phyloP scores from a whole-genome alignment of 352 stramenopile species.

The Pythium pectinolyticum region DNA sequence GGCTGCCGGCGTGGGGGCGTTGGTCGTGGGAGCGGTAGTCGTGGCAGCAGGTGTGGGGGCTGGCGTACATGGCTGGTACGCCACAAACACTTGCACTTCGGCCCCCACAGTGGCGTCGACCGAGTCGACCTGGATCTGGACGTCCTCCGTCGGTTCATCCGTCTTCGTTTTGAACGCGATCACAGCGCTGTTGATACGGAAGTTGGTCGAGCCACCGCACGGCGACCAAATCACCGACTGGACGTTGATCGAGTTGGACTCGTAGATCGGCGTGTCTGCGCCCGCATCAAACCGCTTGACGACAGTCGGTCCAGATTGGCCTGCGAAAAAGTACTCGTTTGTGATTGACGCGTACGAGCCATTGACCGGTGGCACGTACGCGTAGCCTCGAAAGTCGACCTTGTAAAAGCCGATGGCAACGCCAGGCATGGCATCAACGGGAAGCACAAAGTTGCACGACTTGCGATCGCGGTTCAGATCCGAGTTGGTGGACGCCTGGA shows the following conservation, averaged over 20 bases:
- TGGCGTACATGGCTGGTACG: slow-evolving; percentile 19
- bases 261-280: slow-evolving; percentile 28
- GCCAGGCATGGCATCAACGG: slow-evolving; percentile 23
- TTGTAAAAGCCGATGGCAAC: slow-evolving; percentile 35
- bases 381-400: slow-evolving; percentile 39
- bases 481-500: slow-evolving; percentile 4
- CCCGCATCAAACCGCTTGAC: slow-evolving; percentile 20
- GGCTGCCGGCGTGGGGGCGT: background rate
- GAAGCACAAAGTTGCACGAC: slow-evolving; percentile 33
- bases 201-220: slow-evolving; percentile 37
- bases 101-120: slow-evolving; percentile 30
- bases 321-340: slow-evolving; percentile 43
- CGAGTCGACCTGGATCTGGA: slow-evolving; percentile 36
- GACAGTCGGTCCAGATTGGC: slow-evolving; percentile 20
- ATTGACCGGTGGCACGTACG: slow-evolving; percentile 27
- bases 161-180: slow-evolving; percentile 4
- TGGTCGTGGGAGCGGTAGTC: background rate
- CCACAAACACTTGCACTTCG: slow-evolving; percentile 28
- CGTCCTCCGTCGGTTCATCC: slow-evolving; percentile 12
- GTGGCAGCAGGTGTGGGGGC: background rate
- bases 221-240: slow-evolving; percentile 36
- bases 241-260: slow-evolving; percentile 29
- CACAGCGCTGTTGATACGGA: slow-evolving; percentile 36
- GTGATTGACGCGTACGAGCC: slow-evolving; percentile 20
- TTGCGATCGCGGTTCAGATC: slow-evolving; percentile 1